Evolutionary conservation across 805 yeast genomes (phyloP).

Genomic region (Sungouiella blattae): DNA sequence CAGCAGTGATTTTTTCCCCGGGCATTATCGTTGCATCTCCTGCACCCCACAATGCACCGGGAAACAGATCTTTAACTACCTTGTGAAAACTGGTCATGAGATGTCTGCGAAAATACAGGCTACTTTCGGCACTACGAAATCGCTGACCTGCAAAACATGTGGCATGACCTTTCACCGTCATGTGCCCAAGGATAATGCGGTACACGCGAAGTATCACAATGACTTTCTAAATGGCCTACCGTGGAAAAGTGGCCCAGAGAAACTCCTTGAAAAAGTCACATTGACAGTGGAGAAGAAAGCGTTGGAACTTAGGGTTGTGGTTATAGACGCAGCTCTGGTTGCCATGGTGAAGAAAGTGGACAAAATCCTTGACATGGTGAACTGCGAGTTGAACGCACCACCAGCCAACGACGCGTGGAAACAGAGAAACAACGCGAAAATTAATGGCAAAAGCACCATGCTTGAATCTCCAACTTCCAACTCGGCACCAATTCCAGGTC

Average conservation of each 20-base stretch:
- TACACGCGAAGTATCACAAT: slow-evolving; percentile 53
- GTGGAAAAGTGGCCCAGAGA: slow-evolving; percentile 23
- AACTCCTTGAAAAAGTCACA: too few relatives aligned
- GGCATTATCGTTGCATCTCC: too few relatives aligned
- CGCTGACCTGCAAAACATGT: slow-evolving; percentile 44
- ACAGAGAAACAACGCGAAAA: not conserved
- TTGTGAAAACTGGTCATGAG: not conserved
- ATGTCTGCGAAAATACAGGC: not conserved
- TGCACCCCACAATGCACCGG: slow-evolving; percentile 6
- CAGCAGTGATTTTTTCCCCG: too few relatives aligned
- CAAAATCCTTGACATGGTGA: slow-evolving; percentile 48
- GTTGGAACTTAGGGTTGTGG: slow-evolving; percentile 14
- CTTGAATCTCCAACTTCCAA: not conserved
- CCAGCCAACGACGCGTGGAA: slow-evolving; percentile 32
- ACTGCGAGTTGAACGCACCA: slow-evolving; percentile 59
- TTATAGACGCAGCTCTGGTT: slow-evolving; percentile 20
- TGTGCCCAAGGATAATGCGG: slow-evolving; percentile 29
- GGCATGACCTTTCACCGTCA: slow-evolving; percentile 56
- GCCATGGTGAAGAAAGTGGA: slow-evolving; percentile 25
- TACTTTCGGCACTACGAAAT: not conserved
- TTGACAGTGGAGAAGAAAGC: slow-evolving; percentile 15
- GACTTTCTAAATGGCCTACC: slow-evolving; percentile 45
- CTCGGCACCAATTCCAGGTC: slow-evolving; percentile 8
- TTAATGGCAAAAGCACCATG: not conserved
- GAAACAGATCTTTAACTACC: too few relatives aligned